Base-by-base conservation (phyloP, 2,329 filamentous ascomycete species). In the Colletotrichum euphorbiae region DNA sequence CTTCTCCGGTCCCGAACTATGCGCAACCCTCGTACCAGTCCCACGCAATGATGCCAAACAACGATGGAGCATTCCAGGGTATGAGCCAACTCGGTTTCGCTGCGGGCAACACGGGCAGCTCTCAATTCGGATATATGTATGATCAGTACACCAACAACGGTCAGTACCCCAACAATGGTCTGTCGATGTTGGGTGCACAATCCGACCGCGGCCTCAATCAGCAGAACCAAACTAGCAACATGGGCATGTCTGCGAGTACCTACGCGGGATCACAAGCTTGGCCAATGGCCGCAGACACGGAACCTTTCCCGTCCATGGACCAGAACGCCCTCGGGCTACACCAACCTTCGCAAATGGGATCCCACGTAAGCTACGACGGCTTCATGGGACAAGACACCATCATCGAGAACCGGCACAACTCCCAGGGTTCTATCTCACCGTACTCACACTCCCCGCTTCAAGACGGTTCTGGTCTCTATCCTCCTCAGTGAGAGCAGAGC, bases 381-480 rank as follows among this genome's bases (percentile, higher is more conserved):
- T 70, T 79, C 60, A 71, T 77, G 28, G 74, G 77, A 54, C 74
- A 75, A 36, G 70, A 72, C 36, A 74, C 75, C 56, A 74, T 75
- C 21, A 72, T 73, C 24, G 71, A 74, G 15, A 71, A 78, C 19
- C 80, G 79, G 36, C 84, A 77, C 62, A 77, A 77, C 21, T 78
- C 77, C 17, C 78, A 79, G 40, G 81, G 81, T 6, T 83, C 81
- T 2, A 77, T 78, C 12, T 83, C 82, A 38, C 81, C 82, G 0
- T 84, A 79, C 67, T 72, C 74, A 2, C 80, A 77, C 48, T 83
- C 82, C 9, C 81, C 82, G 5, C 76, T 81, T 48, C 78, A 75
- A 64, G 75, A 74, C 12, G 78, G 79, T 45, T 74, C 72, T 1
- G 73, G 74, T 17, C 82, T 80, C 70, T 82, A 81, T 65, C 72